Evolutionary conservation across 257 asterid genomes (phyloP).

Genomic region (Prunella vulgaris): DNA sequence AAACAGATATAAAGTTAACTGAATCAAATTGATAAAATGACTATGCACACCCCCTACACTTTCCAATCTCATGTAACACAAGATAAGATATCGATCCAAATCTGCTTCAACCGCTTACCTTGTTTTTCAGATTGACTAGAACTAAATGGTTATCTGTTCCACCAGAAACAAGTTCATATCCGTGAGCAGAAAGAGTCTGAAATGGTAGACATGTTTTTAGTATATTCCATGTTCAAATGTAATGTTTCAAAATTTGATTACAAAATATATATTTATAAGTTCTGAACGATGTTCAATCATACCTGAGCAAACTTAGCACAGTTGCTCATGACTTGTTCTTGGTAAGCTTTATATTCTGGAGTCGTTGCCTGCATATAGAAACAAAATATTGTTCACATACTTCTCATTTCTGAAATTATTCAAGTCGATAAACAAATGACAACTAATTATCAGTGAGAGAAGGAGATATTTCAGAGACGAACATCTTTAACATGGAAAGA

Average conservation of each 20-base stretch:
- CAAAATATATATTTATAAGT: neutral
- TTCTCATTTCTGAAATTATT: neutral
- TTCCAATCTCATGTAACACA: neutral
- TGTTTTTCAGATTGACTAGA: constrained; percentile 69
- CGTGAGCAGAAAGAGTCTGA: constrained; percentile 51
- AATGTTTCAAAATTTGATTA: neutral
- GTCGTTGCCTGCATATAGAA: constrained; percentile 53
- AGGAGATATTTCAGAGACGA: too few species aligned
- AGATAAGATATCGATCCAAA: neutral
- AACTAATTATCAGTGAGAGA: too few species aligned
- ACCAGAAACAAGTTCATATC: constrained; percentile 86
- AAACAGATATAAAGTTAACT: too few species aligned
- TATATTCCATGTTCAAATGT: neutral
- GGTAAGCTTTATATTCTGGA: constrained; percentile 86
- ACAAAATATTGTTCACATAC: neutral
- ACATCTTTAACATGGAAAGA: neutral
- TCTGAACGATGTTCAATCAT: neutral
- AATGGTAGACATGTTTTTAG: constrained; percentile 25
- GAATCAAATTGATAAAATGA: too few species aligned
- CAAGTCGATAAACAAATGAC: neutral
- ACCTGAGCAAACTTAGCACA: constrained; percentile 77
- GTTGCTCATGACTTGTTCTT: constrained; percentile 85
- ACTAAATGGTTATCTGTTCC: constrained; percentile 90
- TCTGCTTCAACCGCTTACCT: constrained; percentile 29
- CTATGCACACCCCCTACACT: neutral